These are phyloP conservation scores for Diospyros kaki DNA, from an alignment of 148 eudicot species.

Conservation along the genomic window DNA sequence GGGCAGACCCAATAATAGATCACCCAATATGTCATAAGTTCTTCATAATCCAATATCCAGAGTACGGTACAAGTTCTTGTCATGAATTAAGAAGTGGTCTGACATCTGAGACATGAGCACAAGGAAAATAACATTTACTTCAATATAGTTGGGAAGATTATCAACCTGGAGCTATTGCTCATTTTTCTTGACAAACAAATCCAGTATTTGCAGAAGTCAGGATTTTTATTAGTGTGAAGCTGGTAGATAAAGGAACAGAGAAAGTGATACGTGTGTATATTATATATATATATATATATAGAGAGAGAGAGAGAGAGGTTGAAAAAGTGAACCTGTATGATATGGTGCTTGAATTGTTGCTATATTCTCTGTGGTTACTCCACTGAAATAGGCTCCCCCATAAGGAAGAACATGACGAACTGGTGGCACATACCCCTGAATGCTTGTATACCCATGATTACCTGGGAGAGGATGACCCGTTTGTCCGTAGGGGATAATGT, in stretches of 20 bases:
- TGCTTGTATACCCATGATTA: slow-evolving; percentile 13
- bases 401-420: slow-evolving; percentile 19
- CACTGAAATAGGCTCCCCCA: slow-evolving; percentile 19
- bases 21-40: neutral
- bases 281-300: no score
- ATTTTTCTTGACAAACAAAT: no score
- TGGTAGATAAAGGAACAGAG: no score
- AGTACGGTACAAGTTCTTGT: neutral
- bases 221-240: no score
- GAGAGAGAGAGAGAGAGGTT: neutral
- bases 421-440: slow-evolving; percentile 25
- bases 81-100: neutral
- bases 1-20: neutral
- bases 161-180: no score
- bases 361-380: slow-evolving; percentile 16
- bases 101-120: neutral
- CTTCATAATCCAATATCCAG: neutral
- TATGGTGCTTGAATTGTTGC: slow-evolving; percentile 20
- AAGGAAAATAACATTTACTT: neutral
- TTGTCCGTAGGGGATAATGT: slow-evolving; percentile 13
- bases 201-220: no score
- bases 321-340: slow-evolving; percentile 9
- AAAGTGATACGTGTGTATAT: neutral
- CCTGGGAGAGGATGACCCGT: slow-evolving; percentile 14
- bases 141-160: no score